Base-by-base conservation (phyloP, 2,329 filamentous ascomycete species). In the Aspergillus eucalypticola region DNA sequence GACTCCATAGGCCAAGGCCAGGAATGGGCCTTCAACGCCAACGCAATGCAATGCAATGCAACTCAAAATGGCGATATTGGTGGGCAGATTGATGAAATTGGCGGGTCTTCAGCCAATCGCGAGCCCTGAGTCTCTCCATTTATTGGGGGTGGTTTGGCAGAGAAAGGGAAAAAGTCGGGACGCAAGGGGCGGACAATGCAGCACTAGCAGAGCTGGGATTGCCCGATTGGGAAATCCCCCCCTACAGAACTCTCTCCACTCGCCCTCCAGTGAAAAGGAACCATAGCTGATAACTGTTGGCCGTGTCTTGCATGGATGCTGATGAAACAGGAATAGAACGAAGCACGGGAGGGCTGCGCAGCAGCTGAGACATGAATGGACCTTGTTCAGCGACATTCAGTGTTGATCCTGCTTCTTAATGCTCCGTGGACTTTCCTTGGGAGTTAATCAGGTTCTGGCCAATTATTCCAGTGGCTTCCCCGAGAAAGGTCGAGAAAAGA, bases 1-100 rank as follows among this genome's bases (percentile, higher is more conserved):
- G 53, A 39, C 25, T 35, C 56, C 17, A 55, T 42, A 23, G 42
- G 54, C 58, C 55, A 61, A 48, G 44, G 54, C 41, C 53, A 57
- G 58, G 59, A 59, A 61, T 55, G 54, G 51, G 52, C 46, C 25
- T 54, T 63, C 29, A 49, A 65, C 55, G 56, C 46, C 57, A 61
- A 64, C 64, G 65, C 59, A 64, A 63, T 65, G 65, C 59, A 64
- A 67, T 66, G 66, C 64, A 66, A 67, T 68, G 66, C 59, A 68
- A 68, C 66, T 63, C 58, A 64, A 65, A 60, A 62, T 56, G 53
- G 60, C n/a, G 44, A 61, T 62, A 64, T 67, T 64, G 41, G 25
- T 29, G 25, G 21, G 23, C 39, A 32, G 54, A 63, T 62, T 53
- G 48, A 58, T 60, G 58, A 48, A 39, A 61, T 59, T 59, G 55